Percentiles rank a stretch among this genome's conserved stretches.
These are phyloP conservation scores for Aschersonia sp. DNA, from an alignment of 2,329 filamentous ascomycete species.

Conservation along the genomic window DNA sequence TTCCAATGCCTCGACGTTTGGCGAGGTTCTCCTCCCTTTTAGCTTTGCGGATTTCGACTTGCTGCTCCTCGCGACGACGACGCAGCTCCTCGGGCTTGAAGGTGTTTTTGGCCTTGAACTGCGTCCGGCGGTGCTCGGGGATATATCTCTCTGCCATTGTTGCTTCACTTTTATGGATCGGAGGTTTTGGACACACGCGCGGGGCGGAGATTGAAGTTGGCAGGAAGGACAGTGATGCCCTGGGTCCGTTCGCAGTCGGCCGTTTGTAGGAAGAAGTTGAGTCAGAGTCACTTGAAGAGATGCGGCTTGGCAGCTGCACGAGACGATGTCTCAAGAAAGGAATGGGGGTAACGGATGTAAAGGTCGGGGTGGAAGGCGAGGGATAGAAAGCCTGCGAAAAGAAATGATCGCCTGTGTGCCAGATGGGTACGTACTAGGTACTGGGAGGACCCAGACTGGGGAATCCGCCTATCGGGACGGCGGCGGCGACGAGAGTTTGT, in stretches of 20 bases:
- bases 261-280: neutral
- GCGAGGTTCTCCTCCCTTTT: constrained; percentile 98
- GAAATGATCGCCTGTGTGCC: constrained; percentile 5
- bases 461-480: no score
- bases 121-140: constrained; percentile 94
- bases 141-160: constrained; percentile 98
- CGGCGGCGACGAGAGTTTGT: no score
- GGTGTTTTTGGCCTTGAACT: constrained; percentile 98
- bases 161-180: constrained; percentile 5
- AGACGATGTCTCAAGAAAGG: constrained; percentile 1
- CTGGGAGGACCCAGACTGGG: no score
- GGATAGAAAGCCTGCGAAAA: constrained; percentile 6
- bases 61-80: constrained; percentile 95
- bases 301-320: constrained; percentile 2
- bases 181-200: constrained; percentile 3
- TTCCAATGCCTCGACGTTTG: constrained; percentile 89
- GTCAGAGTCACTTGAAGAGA: neutral
- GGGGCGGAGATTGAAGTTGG: constrained; percentile 4
- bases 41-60: constrained; percentile 96
- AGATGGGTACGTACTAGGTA: neutral
- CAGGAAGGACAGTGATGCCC: constrained; percentile 1
- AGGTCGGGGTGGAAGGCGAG: neutral
- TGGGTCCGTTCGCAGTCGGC: neutral
- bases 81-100: constrained; percentile 99
- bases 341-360: neutral